Base-by-base conservation (phyloP, 148 eudicot species). In the Salicornia ramosissima region DNA sequence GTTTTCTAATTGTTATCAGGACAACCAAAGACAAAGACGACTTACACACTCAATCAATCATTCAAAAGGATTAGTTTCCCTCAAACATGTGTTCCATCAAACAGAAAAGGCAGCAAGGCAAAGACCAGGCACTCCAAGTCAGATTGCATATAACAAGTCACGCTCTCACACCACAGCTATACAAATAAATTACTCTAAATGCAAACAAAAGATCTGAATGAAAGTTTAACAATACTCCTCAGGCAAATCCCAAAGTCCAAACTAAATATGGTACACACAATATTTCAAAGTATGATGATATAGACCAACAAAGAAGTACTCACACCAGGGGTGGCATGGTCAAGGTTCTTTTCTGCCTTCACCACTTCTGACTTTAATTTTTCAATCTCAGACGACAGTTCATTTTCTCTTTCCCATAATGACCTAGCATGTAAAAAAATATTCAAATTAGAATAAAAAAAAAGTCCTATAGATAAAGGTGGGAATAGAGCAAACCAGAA, bases 321-420 rank as follows among this genome's bases (percentile, higher is more conserved):
- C 78, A 90, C 99, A 81, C 97, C 97, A 73, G 99, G 91, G 75
- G 96, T 94, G 26, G 93, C 96, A 71, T 88, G 99, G 77, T 94
- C 99, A 58, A 94, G 89, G 79, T 85, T 87, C 82, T 94, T 91
- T 71, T 94, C 91, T 57, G 91, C 97, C 82, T 94, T 94, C 67
- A 84, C 80, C 63, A 90, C 87, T 69, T 94, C 99, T 52, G 92
- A 70, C 78, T 86, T 91, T 52, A 94, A 79, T 64, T 82, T 69
- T 67, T 89, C 96, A 74, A 94, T 89, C 84, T 91, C 99, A 69
- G 86, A 70, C 42, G 86, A 77, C 50, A 91, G 87, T 70, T 91
- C 96, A 80, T 77, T 94, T 83, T 94, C 99, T 68, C 72, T 81
- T 63, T 70, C 84, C 99, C 99, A 91, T 68, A 91, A 82, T 56